These are phyloP conservation scores for Cetradonia linearis DNA, from an alignment of 495 filamentous ascomycete species.

Conservation along the genomic window DNA sequence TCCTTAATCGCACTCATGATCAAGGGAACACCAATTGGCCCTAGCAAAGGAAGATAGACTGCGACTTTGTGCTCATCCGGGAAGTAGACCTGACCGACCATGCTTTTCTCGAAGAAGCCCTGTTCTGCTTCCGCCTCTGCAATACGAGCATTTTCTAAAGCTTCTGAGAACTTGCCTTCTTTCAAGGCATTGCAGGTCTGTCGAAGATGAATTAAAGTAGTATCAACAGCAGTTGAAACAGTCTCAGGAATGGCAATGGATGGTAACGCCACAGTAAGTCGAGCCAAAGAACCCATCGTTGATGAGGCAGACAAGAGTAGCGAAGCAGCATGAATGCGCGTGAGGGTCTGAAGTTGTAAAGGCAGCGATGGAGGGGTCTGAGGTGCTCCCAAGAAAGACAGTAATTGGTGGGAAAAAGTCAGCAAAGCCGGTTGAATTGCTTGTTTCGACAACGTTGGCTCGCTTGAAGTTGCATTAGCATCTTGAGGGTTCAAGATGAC, in stretches of 20 bases:
- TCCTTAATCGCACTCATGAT: slow-evolving; percentile 77
- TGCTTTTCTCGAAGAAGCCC: slow-evolving; percentile 97
- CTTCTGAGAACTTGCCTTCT: slow-evolving; percentile 52
- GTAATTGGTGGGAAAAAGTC: slow-evolving; percentile 84
- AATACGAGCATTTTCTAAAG: slow-evolving; percentile 66
- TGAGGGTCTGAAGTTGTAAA: slow-evolving; percentile 72
- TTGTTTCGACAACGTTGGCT: slow-evolving; percentile 41
- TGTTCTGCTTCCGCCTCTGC: slow-evolving; percentile 85
- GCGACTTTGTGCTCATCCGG: slow-evolving; percentile 99
- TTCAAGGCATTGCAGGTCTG: slow-evolving; percentile 64
- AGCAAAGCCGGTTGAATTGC: slow-evolving; percentile 69
- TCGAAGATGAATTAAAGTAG: slow-evolving; percentile 65
- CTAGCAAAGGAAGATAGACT: slow-evolving; percentile 84
- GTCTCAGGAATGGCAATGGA: slow-evolving; percentile 82
- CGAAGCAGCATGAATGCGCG: slow-evolving; percentile 74
- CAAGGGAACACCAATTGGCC: slow-evolving; percentile 84
- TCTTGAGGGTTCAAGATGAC: slow-evolving; percentile 55
- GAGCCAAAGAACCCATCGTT: slow-evolving; percentile 84
- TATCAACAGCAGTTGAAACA: slow-evolving; percentile 75
- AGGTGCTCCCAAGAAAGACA: slow-evolving; percentile 81
- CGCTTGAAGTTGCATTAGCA: slow-evolving; percentile 16
- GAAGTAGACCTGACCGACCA: slow-evolving; percentile 97
- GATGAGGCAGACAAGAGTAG: slow-evolving; percentile 83
- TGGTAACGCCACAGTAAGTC: slow-evolving; percentile 71
- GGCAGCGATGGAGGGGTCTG: slow-evolving; percentile 68